These are phyloP conservation scores for Spiraea crenata DNA, from an alignment of 331 rosid genomes.

Conservation along the genomic window DNA sequence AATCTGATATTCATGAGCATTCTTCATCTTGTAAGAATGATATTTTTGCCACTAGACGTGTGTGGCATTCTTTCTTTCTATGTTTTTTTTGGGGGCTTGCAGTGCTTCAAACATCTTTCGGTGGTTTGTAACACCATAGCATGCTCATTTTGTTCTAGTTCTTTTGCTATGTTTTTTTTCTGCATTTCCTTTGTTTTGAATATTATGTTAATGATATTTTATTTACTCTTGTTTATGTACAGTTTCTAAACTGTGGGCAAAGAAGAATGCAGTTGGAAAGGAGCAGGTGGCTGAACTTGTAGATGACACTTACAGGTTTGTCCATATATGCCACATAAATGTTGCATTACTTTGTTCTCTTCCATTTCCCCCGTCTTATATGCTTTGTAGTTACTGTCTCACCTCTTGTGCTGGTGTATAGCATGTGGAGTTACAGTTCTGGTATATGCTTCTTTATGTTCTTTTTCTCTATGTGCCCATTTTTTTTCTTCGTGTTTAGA, in stretches of 20 bases:
- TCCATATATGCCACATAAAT: constrained; percentile 13
- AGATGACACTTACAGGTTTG: constrained; percentile 91
- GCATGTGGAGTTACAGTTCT: constrained; percentile 5
- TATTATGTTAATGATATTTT: not conserved
- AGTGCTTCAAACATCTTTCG: not conserved
- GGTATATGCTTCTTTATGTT: not conserved
- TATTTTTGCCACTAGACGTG: no score
- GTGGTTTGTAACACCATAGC: not conserved
- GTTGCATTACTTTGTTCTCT: constrained; percentile 6
- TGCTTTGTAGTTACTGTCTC: constrained; percentile 1
- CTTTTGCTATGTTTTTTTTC: constrained; percentile 8
- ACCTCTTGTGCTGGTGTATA: not conserved
- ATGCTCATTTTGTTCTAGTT: not conserved
- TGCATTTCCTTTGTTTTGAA: constrained; percentile 13
- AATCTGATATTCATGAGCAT: not conserved
- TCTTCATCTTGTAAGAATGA: not conserved
- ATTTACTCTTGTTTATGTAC: constrained; percentile 18
- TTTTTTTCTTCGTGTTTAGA: constrained; percentile 16
- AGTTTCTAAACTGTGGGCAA: constrained; percentile 72
- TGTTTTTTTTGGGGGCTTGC: not conserved
- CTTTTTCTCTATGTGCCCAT: not conserved
- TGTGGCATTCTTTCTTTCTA: not conserved
- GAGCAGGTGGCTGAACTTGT: constrained; percentile 88
- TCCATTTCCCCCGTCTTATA: not conserved
- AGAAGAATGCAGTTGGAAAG: constrained; percentile 74